Evolutionary conservation across 257 asterid species (phyloP).

Genomic region (Mitragyna speciosa): DNA sequence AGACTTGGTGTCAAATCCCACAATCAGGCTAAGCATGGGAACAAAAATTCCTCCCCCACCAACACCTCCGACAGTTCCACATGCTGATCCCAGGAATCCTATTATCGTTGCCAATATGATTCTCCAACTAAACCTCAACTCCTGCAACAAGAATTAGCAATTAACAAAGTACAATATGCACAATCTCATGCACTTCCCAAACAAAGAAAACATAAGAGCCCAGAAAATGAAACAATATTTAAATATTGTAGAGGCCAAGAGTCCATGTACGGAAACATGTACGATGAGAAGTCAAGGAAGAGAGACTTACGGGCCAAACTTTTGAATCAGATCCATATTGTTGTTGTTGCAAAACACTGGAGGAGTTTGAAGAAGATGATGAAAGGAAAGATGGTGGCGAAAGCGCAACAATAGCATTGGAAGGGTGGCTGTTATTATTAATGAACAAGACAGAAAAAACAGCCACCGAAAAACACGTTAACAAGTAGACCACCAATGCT

Average conservation of each 20-base stretch:
- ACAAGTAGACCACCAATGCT: slow-evolving; percentile 25
- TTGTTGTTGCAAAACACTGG: slow-evolving; percentile 15
- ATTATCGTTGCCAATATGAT: slow-evolving; percentile 72
- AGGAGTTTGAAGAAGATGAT: background rate
- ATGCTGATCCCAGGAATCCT: slow-evolving; percentile 91
- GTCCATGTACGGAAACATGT: background rate
- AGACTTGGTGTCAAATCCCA: slow-evolving; percentile 94
- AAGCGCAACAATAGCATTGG: slow-evolving; percentile 1
- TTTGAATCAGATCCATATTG: slow-evolving; percentile 51
- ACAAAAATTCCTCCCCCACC: slow-evolving; percentile 99
- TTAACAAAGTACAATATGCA: background rate
- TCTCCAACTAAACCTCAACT: slow-evolving; percentile 76
- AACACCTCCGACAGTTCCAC: slow-evolving; percentile 98
- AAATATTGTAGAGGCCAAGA: background rate
- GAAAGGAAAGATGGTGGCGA: slow-evolving; percentile 12
- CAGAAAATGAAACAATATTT: background rate
- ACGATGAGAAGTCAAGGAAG: background rate
- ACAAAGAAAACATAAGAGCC: background rate
- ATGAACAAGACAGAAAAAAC: slow-evolving; percentile 24
- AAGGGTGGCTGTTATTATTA: slow-evolving; percentile 9
- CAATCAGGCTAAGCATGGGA: slow-evolving; percentile 86
- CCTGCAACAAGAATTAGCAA: slow-evolving; percentile 35
- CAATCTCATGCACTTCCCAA: background rate
- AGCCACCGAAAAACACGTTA: slow-evolving; percentile 29
- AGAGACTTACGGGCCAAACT: slow-evolving; percentile 76